Conservation (phyloP, 2,329 filamentous ascomycete genomes). For the Curvularia sp. region DNA sequence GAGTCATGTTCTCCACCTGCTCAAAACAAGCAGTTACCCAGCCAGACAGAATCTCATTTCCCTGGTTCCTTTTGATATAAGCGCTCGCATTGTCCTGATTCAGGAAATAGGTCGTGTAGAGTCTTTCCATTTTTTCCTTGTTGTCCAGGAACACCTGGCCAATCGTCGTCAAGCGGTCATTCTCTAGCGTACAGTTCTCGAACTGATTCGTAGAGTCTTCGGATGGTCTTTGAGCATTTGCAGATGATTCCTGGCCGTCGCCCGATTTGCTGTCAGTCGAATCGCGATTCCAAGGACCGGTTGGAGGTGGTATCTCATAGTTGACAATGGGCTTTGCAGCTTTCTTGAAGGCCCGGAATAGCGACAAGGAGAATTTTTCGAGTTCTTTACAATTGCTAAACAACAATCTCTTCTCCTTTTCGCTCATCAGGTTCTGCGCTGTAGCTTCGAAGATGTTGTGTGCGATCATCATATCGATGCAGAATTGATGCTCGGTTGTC, state of each 20-base stretch:
- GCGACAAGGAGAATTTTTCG: constrained; percentile 80
- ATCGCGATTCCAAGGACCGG: constrained; percentile 35
- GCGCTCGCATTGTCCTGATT: constrained; percentile 71
- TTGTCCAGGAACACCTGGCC: constrained; percentile 65
- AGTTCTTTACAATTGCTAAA: constrained; percentile 95
- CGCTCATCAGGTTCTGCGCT: constrained; percentile 77
- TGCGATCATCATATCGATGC: constrained; percentile 95
- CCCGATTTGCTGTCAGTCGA: constrained; percentile 27
- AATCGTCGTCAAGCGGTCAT: constrained; percentile 65
- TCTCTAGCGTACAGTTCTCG: constrained; percentile 50
- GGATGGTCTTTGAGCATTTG: constrained; percentile 27
- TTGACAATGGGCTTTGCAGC: constrained; percentile 79
- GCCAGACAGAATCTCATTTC: constrained; percentile 66
- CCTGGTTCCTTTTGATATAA: constrained; percentile 63
- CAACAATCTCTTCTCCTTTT: constrained; percentile 84
- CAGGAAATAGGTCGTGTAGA: constrained; percentile 69
- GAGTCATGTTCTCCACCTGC: constrained; percentile 88
- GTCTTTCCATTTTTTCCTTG: constrained; percentile 66
- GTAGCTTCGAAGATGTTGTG: constrained; percentile 98
- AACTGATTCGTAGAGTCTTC: constrained; percentile 40
- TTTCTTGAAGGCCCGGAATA: constrained; percentile 80
- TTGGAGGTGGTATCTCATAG: constrained; percentile 48
- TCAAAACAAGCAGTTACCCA: constrained; percentile 95
- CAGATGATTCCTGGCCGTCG: constrained; percentile 26
- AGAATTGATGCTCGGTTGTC: constrained; percentile 89